Evolutionary conservation across 495 filamentous ascomycete genomes (phyloP), one percentile per base, ranked within the genome.

Genomic region (Tuber brumale): DNA sequence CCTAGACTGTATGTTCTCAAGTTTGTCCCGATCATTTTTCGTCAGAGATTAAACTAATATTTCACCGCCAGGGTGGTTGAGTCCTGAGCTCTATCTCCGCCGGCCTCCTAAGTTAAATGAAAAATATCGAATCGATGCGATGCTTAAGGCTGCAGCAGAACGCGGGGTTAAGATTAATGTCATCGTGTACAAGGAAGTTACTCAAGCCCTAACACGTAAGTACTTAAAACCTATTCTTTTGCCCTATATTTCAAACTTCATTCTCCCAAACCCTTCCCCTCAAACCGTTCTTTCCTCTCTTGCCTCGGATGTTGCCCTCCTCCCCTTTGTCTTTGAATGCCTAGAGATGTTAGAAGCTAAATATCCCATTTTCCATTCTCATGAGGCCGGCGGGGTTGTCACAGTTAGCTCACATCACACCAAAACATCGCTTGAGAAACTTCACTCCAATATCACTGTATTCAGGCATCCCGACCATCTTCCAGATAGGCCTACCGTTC

Each of bases 171-270:
- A 90, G 71, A 86, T 98, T 76, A 92, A 95, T 78, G 88, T 98
- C 70, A 95, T 97, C 73, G 94, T 98, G 23, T 98, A 98, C 86
- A 98, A 98, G 85, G 95, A 98, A 85, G 94, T 93, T 21, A 90
- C 92, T 1, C 91, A 94, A 81, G 93, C 94, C 21, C 85, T 97
- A 75, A 95, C 93, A 31, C 87, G 93, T 95, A 89, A 87, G 92
- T 89, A 45, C 43, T 44, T 48, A 19, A 41, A 51, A 71, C 76
- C 37, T 2, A 8, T 73, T 42, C 71, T 74, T n/a, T 76, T 74
- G 14, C 70, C 66, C 39, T 73, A 75, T 35, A 43, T 79, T 35
- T 70, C 72, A 42, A 76, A 45, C 1, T 69, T 74, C 6, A 35
- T 81, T 48, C 69, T 35, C 5, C 77, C 74, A 35, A 61, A 35